These are phyloP conservation scores for Glycine soja DNA, from an alignment of 306 rosid genomes.

Conservation along the genomic window DNA sequence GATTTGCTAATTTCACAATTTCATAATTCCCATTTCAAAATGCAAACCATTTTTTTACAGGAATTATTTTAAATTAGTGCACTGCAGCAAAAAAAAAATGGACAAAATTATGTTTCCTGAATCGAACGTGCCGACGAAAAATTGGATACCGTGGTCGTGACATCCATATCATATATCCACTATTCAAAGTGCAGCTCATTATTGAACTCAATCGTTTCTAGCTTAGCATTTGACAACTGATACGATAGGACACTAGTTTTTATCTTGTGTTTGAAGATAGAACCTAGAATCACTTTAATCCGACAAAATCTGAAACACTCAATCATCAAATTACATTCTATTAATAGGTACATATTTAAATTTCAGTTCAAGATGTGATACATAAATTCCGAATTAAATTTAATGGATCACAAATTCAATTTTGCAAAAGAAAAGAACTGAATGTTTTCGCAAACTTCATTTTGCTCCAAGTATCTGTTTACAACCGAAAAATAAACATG, in stretches of 20 bases:
- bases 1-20: not conserved
- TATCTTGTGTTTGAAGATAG: not conserved
- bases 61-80: not conserved
- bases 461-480: too few relatives aligned
- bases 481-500: too few relatives aligned
- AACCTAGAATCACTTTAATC: not conserved
- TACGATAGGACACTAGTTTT: not conserved
- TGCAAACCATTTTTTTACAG: not conserved
- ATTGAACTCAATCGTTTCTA: slow-evolving; percentile 18
- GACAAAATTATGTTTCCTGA: not conserved
- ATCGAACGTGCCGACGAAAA: not conserved
- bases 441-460: too few relatives aligned
- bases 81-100: not conserved
- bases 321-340: not conserved
- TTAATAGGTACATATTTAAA: not conserved
- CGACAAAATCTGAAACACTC: not conserved
- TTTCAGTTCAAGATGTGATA: too few relatives aligned
- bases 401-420: too few relatives aligned
- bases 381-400: too few relatives aligned
- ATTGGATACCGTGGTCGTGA: not conserved
- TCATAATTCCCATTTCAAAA: not conserved
- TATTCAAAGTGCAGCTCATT: not conserved
- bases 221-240: not conserved
- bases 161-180: not conserved
- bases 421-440: too few relatives aligned